Evolutionary conservation across 2,329 filamentous ascomycete genomes (phyloP), one percentile per base, ranked within the genome.

Genomic region (Rhexocercosporidium sp.): DNA sequence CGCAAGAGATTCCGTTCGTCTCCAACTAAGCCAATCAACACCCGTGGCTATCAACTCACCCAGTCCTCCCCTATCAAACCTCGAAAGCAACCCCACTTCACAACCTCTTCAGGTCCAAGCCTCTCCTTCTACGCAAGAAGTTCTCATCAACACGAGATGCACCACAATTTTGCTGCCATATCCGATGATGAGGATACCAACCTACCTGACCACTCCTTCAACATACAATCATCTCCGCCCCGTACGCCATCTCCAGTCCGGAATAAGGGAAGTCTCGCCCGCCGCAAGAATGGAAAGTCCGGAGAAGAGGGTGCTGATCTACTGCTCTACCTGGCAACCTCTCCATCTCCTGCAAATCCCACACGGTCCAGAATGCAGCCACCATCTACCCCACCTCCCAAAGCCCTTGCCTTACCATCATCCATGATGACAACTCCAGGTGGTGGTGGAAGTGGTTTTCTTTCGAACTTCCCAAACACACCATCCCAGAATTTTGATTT

Each of bases 391-490:
- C 92, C 92, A 39, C 91, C 91, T 4, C 88, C 89, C 63, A 90
- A 89, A 77, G 88, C 84, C 83, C 86, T 84, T 71, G 92, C 88
- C 62, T 83, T 92, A 69, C 94, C 89, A 25, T 96, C 89, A 65
- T 96, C 90, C 29, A 93, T 95, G 87, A 95, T 96, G 92, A 91
- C 88, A n/a, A 96, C 93, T 12, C 92, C 92, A 1, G 89, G 90
- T 62, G 90, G 90, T 47, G 90, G 90, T 46, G 88, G 89, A 53
- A 84, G 85, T 59, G 85, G 89, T 12, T 73, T 77, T 69, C 88
- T 92, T 78, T 90, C 91, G 75, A 91, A 92, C 77, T 87, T 88
- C 25, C 88, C 91, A 61, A 89, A 88, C 70, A 98, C 95, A 0
- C 95, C 95, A 0, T 90, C 90, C 18, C 92, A 94, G 76, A 82